Evolutionary conservation across 306 rosid genomes (phyloP), one percentile per base, ranked within the genome.

Genomic region (Rubus parviflorus): DNA sequence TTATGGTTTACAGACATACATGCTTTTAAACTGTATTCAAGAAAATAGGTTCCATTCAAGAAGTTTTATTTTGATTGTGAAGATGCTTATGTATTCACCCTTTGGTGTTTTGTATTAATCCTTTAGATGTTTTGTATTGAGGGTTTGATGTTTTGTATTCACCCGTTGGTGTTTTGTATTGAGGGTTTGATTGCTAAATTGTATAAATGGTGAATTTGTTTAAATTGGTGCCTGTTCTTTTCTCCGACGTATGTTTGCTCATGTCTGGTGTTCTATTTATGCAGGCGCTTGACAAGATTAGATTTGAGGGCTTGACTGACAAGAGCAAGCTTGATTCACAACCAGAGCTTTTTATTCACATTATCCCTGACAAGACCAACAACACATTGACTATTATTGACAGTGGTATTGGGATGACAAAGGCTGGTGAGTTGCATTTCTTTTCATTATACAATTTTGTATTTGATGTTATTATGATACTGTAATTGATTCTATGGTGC

Each of bases 321-420:
- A 94, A 94, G 94, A 94, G 93, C 90, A 94, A 94, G 88, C 98
- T 94, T 0, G 98, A 94, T 68, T 82, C 72, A 8, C 98, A 94
- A 68, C 98, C 98, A 2, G 98, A 94, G 80, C 86, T 94, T 46
- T 91, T 91, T 74, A 92, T 94, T 51, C 97, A 94, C 81, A 92
- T 94, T 17, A 45, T 94, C 48, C 97, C 98, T 1, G 98, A 94
- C 79, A 94, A 92, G 88, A 11, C 94, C 0, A 94, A 75, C 85
- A 94, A 90, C 76, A 41, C 94, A 0, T 46, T 94, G 80, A n/a
- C 98, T 4, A 90, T 94, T 68, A 86, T 89, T 7, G 98, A 94
- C 83, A 94, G 98, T 77, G 98, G 98, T 75, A 84, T 91, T 77
- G 98, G 97, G 61, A 94, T 94, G 98, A 94, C 98, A 6, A 94